A percentile compares a stretch with the other conserved stretches of the same genome.
Conservation (phyloP, 208 protist species). For the Herpetomonas tarakana region DNA sequence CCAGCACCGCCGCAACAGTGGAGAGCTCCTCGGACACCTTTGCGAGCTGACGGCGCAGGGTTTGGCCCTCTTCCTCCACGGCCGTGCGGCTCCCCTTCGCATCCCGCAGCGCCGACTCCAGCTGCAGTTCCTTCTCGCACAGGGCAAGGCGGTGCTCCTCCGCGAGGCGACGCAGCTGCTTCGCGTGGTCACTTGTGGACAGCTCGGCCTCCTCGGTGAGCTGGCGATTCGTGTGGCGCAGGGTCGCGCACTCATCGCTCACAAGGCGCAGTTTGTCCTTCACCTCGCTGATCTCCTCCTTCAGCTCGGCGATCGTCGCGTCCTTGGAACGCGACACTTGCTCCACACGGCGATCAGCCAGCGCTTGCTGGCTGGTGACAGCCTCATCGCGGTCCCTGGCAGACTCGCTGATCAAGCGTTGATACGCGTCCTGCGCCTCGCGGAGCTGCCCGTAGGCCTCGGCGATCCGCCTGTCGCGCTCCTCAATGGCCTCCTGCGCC, state of each 20-base stretch:
- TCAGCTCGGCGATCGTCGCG: slow-evolving; percentile 42
- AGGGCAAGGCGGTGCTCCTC: slow-evolving; percentile 79
- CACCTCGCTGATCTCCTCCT: slow-evolving; percentile 37
- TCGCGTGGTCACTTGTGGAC: slow-evolving; percentile 32
- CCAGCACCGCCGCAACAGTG: slow-evolving; percentile 54
- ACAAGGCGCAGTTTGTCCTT: slow-evolving; percentile 45
- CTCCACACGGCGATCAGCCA: slow-evolving; percentile 50
- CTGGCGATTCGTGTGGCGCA: slow-evolving; percentile 36
- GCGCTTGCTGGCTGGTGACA: slow-evolving; percentile 33
- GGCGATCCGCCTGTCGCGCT: not conserved
- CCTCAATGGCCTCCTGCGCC: not conserved
- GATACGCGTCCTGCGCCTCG: slow-evolving; percentile 44
- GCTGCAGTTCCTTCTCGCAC: slow-evolving; percentile 61
- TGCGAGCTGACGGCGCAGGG: slow-evolving; percentile 59
- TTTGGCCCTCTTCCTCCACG: slow-evolving; percentile 74
- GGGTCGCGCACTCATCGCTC: slow-evolving; percentile 45
- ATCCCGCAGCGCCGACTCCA: slow-evolving; percentile 65
- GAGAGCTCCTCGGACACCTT: slow-evolving; percentile 67
- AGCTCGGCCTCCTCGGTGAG: slow-evolving; percentile 59
- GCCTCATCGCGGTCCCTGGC: slow-evolving; percentile 15
- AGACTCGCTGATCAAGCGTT: slow-evolving; percentile 32
- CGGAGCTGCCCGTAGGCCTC: slow-evolving; percentile 34
- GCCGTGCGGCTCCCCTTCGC: slow-evolving; percentile 47
- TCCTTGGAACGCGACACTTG: slow-evolving; percentile 51
- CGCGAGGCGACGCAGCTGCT: slow-evolving; percentile 48